Evolutionary conservation across 2,329 filamentous ascomycete species (phyloP).

Genomic region (Botrytis tulipae): DNA sequence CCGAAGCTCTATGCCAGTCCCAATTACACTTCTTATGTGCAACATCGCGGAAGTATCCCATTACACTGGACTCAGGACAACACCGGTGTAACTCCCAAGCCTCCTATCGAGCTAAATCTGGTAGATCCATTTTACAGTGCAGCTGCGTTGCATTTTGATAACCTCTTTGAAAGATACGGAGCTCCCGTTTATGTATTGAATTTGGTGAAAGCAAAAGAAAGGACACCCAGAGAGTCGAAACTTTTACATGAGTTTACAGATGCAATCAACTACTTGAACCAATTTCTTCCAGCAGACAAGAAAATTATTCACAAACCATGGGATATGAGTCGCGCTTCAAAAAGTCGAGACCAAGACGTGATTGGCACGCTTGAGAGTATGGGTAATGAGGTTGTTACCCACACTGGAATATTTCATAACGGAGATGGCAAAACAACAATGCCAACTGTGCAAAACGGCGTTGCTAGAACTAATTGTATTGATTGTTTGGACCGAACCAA

Average conservation of each 20-base stretch:
- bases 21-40: slow-evolving; percentile 92
- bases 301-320: slow-evolving; percentile 93
- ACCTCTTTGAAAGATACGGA: slow-evolving; percentile 90
- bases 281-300: slow-evolving; percentile 79
- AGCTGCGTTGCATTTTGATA: slow-evolving; percentile 90
- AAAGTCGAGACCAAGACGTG: slow-evolving; percentile 87
- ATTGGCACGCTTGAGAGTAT: slow-evolving; percentile 89
- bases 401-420: slow-evolving; percentile 94
- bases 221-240: slow-evolving; percentile 88
- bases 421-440: slow-evolving; percentile 67
- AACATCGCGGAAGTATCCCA: slow-evolving; percentile 94
- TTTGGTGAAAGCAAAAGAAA: slow-evolving; percentile 83
- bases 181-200: slow-evolving; percentile 90
- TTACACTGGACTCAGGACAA: slow-evolving; percentile 97
- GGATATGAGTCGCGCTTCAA: slow-evolving; percentile 97
- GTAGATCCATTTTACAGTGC: slow-evolving; percentile 94
- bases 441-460: slow-evolving; percentile 78
- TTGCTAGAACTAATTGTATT: slow-evolving; percentile 95
- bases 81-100: slow-evolving; percentile 91
- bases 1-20: slow-evolving; percentile 83
- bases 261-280: slow-evolving; percentile 88
- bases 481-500: slow-evolving; percentile 97
- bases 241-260: slow-evolving; percentile 82
- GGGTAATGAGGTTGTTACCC: slow-evolving; percentile 79
- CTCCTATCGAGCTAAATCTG: slow-evolving; percentile 92